phyloP scores from a whole-genome alignment of 2,329 filamentous ascomycete species.

The Allantophomopsis cytisporea region DNA sequence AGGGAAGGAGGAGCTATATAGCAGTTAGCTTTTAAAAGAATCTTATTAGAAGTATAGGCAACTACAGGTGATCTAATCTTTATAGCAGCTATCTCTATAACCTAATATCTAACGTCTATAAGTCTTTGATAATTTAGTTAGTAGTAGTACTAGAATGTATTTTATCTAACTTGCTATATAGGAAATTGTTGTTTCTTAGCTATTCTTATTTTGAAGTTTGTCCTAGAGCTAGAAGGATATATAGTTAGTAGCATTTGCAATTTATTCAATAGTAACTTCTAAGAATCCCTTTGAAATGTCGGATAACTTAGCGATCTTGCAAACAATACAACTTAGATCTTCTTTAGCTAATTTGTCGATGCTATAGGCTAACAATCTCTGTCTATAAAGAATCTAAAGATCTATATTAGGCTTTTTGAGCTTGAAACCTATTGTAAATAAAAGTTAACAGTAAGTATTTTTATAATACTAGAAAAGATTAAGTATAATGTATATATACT shows the following conservation, averaged over 20 bases:
- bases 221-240: conserved; percentile 1
- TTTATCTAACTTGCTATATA: neutral
- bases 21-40: neutral
- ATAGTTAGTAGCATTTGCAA: neutral
- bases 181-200: conserved; percentile 1
- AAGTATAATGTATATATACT: no score
- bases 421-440: conserved; percentile 19
- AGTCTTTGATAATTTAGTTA: neutral
- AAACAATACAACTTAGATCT: neutral
- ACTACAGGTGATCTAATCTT: neutral
- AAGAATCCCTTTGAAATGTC: conserved; percentile 1
- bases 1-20: neutral
- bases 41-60: neutral
- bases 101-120: conserved; percentile 1
- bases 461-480: neutral
- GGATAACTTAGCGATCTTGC: neutral
- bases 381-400: neutral
- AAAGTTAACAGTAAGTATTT: neutral
- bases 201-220: neutral
- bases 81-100: conserved; percentile 1
- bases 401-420: neutral
- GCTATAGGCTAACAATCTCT: neutral
- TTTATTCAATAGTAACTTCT: neutral
- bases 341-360: neutral
- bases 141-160: no score